phyloP scores from a whole-genome alignment of 169 alveolate species.

The Cardiosporidium cionae region DNA sequence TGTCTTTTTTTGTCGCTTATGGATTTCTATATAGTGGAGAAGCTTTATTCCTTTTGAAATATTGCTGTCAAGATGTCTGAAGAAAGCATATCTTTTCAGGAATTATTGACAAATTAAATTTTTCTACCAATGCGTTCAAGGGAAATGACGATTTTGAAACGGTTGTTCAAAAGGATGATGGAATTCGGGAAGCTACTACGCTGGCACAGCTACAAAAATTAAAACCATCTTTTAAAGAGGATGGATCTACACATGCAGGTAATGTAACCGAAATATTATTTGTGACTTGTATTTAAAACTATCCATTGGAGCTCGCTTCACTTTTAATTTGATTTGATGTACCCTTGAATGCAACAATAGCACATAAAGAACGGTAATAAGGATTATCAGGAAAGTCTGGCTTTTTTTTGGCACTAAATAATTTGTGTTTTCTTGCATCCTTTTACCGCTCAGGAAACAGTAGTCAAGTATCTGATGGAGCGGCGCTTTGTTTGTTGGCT shows the following conservation, averaged over 20 bases:
- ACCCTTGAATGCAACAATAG: not conserved
- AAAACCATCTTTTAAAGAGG: slow-evolving; percentile 77
- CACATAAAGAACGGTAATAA: no score
- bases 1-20: no score
- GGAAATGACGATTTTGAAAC: no score
- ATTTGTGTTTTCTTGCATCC: not conserved
- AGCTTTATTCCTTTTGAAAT: no score
- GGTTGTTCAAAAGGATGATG: slow-evolving; percentile 67
- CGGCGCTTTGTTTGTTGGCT: slow-evolving; percentile 78
- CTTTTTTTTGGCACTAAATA: not conserved
- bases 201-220: slow-evolving; percentile 58
- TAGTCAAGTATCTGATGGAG: slow-evolving; percentile 85
- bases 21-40: no score
- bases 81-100: no score
- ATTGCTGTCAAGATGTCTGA: no score
- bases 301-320: no score
- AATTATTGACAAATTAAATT: no score
- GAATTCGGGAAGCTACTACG: slow-evolving; percentile 72
- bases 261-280: not conserved
- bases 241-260: slow-evolving; percentile 86
- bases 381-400: no score
- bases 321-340: not conserved
- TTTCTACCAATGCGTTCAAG: no score
- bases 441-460: slow-evolving; percentile 47
- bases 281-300: no score